Evolutionary conservation across 768 basidiomycete genomes (phyloP).

Genomic region (Clavaria fumosa): DNA sequence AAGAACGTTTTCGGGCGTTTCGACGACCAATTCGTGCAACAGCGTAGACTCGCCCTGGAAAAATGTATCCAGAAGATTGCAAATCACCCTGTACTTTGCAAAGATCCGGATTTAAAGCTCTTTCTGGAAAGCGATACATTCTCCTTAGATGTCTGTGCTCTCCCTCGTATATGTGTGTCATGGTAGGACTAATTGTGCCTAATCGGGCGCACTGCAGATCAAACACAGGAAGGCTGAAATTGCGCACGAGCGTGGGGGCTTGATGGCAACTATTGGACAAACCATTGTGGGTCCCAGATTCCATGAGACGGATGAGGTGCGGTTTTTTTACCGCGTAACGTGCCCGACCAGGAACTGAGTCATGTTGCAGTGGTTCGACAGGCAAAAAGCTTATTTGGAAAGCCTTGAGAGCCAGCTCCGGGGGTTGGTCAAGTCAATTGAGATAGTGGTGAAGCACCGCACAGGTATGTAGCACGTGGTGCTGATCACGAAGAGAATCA

Average conservation of each 20-base stretch:
- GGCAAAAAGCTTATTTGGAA: slow-evolving; percentile 72
- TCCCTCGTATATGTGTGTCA: not conserved
- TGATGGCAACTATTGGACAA: slow-evolving; percentile 74
- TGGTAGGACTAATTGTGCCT: too few relatives aligned
- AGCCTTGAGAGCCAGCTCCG: slow-evolving; percentile 82
- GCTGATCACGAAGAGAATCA: not conserved
- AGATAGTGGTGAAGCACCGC: slow-evolving; percentile 71
- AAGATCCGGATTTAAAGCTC: slow-evolving; percentile 74
- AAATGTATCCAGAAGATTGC: slow-evolving; percentile 88
- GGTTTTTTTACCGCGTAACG: slow-evolving; percentile 4
- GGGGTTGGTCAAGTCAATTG: slow-evolving; percentile 74
- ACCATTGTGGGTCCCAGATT: slow-evolving; percentile 68
- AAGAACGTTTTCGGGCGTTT: slow-evolving; percentile 92
- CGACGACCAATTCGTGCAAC: slow-evolving; percentile 80
- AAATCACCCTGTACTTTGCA: slow-evolving; percentile 78
- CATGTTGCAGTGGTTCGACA: slow-evolving; percentile 73
- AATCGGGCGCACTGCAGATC: too few relatives aligned
- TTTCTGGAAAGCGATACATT: slow-evolving; percentile 94
- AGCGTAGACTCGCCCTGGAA: slow-evolving; percentile 70
- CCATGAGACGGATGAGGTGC: slow-evolving; percentile 76
- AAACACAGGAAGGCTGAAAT: slow-evolving; percentile 75
- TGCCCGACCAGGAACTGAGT: slow-evolving; percentile 3
- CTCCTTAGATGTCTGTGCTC: slow-evolving; percentile 59
- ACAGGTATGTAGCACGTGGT: slow-evolving; percentile 30
- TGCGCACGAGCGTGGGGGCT: slow-evolving; percentile 62